Base-by-base conservation (phyloP, 306 rosid genomes). In the Fragaria ananassa region DNA sequence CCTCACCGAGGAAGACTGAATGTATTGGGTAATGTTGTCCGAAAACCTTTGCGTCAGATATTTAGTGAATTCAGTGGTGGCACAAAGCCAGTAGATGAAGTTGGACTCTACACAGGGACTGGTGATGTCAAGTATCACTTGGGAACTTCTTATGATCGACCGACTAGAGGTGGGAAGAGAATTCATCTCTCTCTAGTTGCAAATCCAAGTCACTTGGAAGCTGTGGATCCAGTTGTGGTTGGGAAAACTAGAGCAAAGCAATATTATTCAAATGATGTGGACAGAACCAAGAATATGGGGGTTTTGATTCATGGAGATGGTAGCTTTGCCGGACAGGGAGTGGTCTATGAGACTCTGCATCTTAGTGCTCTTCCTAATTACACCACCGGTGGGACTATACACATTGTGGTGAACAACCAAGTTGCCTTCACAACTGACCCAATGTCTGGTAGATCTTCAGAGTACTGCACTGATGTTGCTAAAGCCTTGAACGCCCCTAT, bases 251-350 rank as follows among this genome's bases (percentile, higher is more conserved):
- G 97, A 75, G 99, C 99, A 44, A 95, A 90, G 80, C 97, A 95
- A 75, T 95, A 89, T 82, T 92, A 76, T 84, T 82, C 97, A 13
- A 84, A 80, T 78, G 99, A 95, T 69, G 75, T 7, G 50, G 91
- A 92, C 81, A 85, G 97, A 82, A 90, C 81, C 9, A 95, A 92
- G 82, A 86, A 95, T 83, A 80, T 95, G 99, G 97, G 89, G 57
- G 19, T 95, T 71, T 81, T 95, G 86, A 86, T 95, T 74, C 97
- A 95, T 50, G 99, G 99, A 74, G 99, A 95, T 83, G 97, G 99
- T 82, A 95, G 99, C 78, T 95, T 92, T 88, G 96, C 99, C 5
- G 99, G 99, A 53, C 97, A 92, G 86, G 99, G 99, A 63, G 99
- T 95, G 60, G 99, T 92, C 78, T 95, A 92, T 29, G 99, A 95